Conservation (phyloP, 192 early-diverging fungal species). For the Podila epigama region DNA sequence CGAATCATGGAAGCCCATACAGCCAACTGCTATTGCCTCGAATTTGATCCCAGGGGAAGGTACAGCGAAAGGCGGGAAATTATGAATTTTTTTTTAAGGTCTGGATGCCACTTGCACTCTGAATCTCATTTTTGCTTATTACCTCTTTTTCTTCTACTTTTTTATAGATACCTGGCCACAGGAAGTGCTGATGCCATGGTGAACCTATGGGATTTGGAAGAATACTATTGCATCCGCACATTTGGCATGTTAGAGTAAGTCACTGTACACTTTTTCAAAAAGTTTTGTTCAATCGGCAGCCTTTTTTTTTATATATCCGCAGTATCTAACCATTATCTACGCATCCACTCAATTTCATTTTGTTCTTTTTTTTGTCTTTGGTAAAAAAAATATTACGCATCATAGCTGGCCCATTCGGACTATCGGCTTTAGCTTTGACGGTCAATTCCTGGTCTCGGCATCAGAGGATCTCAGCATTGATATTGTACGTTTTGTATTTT, state of each 20-base stretch:
- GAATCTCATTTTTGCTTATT: not conserved
- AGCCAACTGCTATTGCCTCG: slow-evolving; percentile 81
- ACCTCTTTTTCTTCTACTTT: not conserved
- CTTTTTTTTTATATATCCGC: not conserved
- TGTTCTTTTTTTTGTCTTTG: not conserved
- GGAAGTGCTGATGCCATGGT: slow-evolving; percentile 81
- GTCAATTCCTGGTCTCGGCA: slow-evolving; percentile 74
- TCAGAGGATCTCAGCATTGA: slow-evolving; percentile 83
- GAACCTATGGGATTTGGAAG: slow-evolving; percentile 77
- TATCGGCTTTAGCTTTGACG: slow-evolving; percentile 82
- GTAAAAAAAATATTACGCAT: too few species aligned
- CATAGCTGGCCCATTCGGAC: slow-evolving; percentile 77
- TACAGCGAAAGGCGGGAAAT: slow-evolving; percentile 6
- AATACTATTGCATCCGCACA: slow-evolving; percentile 67
- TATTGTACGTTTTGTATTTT: slow-evolving; percentile 60
- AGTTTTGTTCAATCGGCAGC: not conserved
- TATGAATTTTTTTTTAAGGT: slow-evolving; percentile 2
- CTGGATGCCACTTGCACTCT: not conserved
- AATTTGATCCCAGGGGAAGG: slow-evolving; percentile 78
- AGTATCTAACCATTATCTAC: too few species aligned
- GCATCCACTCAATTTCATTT: too few species aligned
- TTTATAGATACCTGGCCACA: slow-evolving; percentile 73
- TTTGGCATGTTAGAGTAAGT: slow-evolving; percentile 73
- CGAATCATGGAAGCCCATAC: slow-evolving; percentile 74
- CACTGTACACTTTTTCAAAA: not conserved